These are phyloP conservation scores for Poa pratensis DNA, from an alignment of 176 grass and related monocot genomes.

Conservation along the genomic window DNA sequence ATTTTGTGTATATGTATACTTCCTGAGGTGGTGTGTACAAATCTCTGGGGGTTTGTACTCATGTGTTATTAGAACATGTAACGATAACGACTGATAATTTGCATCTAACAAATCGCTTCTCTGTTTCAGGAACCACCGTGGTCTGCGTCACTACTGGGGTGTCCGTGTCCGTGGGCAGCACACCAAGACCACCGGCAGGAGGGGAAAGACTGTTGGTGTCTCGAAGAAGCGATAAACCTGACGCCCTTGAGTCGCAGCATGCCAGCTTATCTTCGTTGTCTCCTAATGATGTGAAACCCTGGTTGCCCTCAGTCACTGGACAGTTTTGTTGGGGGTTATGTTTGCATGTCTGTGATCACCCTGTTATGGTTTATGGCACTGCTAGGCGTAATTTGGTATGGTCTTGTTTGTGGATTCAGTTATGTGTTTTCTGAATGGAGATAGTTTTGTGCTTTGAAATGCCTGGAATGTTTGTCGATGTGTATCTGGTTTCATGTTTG, in stretches of 20 bases:
- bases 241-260: not conserved
- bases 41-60: not conserved
- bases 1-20: not conserved
- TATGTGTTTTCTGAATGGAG: constrained; percentile 11
- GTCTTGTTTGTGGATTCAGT: not conserved
- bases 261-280: not conserved
- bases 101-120: not conserved
- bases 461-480: not conserved
- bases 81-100: not conserved
- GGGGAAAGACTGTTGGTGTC: constrained; percentile 97
- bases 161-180: constrained; percentile 93
- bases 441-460: not conserved
- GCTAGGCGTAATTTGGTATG: not conserved
- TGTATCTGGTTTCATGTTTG: no score
- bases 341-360: constrained; percentile 27
- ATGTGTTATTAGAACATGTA: not conserved
- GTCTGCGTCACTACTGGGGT: constrained; percentile 96
- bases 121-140: constrained; percentile 77
- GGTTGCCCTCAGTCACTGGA: not conserved
- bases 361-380: not conserved
- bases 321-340: constrained; percentile 19
- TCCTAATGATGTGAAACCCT: not conserved
- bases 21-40: not conserved
- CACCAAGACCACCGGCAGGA: constrained; percentile 94
- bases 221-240: constrained; percentile 87